Evolutionary conservation across 257 asterid species (phyloP).

Genomic region (Penstemon newberryi): DNA sequence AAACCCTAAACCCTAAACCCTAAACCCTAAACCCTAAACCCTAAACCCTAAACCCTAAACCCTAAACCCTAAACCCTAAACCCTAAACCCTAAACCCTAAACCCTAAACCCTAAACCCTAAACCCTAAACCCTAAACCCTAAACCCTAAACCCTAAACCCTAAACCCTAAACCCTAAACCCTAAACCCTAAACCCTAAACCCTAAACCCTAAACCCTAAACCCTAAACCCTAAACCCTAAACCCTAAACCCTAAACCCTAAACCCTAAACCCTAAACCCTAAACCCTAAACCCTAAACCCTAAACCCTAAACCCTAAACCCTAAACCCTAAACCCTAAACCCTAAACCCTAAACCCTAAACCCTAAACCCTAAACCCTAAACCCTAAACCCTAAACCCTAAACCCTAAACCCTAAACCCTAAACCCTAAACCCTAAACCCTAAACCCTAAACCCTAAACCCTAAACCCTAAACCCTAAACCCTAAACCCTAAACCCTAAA

Average conservation of each 20-base stretch:
- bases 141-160: conserved; percentile 25
- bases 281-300: neutral
- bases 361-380: neutral
- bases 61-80: conserved; percentile 21
- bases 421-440: no score
- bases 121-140: conserved; percentile 23
- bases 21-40: conserved; percentile 3
- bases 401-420: neutral
- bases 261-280: neutral
- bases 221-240: neutral
- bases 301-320: neutral
- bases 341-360: neutral
- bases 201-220: conserved; percentile 6
- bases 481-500: no score
- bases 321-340: neutral
- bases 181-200: conserved; percentile 13
- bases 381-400: neutral
- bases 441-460: no score
- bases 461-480: no score
- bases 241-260: neutral
- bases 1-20: neutral
- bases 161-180: conserved; percentile 15
- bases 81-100: conserved; percentile 19
- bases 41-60: conserved; percentile 18
- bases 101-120: conserved; percentile 19